A percentile compares a stretch with the other conserved stretches of the same genome.
These are phyloP conservation scores for Saksenaea oblongispora DNA, from an alignment of 371 early-diverging fungal species.

Conservation along the genomic window DNA sequence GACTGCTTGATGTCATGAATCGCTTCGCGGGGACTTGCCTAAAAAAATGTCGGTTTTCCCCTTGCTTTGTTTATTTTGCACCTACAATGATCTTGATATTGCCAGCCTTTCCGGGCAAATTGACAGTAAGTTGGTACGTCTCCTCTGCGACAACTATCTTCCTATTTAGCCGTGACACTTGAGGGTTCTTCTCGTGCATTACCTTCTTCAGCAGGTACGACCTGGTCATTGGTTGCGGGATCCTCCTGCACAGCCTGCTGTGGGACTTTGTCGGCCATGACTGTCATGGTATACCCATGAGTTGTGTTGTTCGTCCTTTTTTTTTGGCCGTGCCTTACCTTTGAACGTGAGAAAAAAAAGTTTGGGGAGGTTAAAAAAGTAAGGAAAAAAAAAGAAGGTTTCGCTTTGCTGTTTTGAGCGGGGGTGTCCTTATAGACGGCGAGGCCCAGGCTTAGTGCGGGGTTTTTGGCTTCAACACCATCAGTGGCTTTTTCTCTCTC, in stretches of 20 bases:
- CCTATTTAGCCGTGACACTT: no score
- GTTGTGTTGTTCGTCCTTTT: not conserved
- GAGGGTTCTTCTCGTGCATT: not conserved
- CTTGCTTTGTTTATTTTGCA: not conserved
- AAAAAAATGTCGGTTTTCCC: not conserved
- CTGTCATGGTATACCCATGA: not conserved
- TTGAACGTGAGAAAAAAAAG: not conserved
- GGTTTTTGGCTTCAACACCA: not conserved
- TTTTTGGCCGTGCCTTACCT: not conserved
- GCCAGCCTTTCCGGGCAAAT: conserved; percentile 54
- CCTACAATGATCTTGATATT: conserved; percentile 57
- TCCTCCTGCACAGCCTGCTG: conserved; percentile 13
- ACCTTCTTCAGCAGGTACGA: conserved; percentile 17
- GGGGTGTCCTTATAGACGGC: not conserved
- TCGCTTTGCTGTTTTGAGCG: not conserved
- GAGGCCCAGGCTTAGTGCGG: not conserved
- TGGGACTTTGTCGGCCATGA: conserved; percentile 26
- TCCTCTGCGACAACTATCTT: conserved; percentile 52
- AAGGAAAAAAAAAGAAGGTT: not conserved
- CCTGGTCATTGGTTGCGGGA: conserved; percentile 11
- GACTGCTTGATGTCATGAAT: conserved; percentile 88
- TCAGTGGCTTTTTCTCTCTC: not conserved
- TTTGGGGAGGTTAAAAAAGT: not conserved
- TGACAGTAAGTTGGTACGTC: conserved; percentile 60
- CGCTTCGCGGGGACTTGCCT: conserved; percentile 75